Conservation (phyloP, 2,329 filamentous ascomycete genomes). For the Talaromyces sp. region DNA sequence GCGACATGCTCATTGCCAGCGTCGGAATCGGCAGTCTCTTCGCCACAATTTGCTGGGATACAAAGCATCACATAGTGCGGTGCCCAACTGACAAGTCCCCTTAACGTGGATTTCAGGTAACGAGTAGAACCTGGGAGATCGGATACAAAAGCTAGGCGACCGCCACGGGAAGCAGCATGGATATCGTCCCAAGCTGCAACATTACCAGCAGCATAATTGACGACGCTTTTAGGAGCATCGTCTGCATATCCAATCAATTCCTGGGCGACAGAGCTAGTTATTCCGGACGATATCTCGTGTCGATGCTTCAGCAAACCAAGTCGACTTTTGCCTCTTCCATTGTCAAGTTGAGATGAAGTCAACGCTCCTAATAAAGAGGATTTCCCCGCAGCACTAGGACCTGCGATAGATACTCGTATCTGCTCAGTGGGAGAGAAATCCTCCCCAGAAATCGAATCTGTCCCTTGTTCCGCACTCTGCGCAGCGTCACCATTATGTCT, state of each 20-base stretch:
- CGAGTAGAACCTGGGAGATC: constrained; percentile 91
- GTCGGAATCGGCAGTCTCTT: constrained; percentile 45
- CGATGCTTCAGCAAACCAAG: constrained; percentile 87
- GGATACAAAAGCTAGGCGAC: constrained; percentile 79
- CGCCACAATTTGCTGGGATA: constrained; percentile 73
- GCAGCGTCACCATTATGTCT: not conserved
- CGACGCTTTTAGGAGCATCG: constrained; percentile 28
- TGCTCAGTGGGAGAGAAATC: constrained; percentile 66
- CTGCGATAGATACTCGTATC: constrained; percentile 82
- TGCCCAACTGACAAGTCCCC: constrained; percentile 91
- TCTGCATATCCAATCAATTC: constrained; percentile 83
- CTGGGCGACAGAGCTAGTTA: constrained; percentile 93
- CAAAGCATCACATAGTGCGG: constrained; percentile 93
- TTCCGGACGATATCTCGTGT: constrained; percentile 87
- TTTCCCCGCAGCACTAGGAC: constrained; percentile 88
- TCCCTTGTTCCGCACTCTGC: not conserved
- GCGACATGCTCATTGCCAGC: constrained; percentile 36
- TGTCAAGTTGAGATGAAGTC: constrained; percentile 85
- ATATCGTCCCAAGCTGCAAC: constrained; percentile 95
- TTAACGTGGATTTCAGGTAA: constrained; percentile 84
- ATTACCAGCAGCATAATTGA: constrained; percentile 86
- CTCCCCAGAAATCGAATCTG: constrained; percentile 17
- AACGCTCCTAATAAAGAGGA: constrained; percentile 87
- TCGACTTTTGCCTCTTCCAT: constrained; percentile 86
- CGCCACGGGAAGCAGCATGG: constrained; percentile 73